A percentile compares a stretch with the other conserved stretches of the same genome.
These are phyloP conservation scores for Coemansia sp. DNA, from an alignment of 192 early-diverging fungal species.

Conservation along the genomic window DNA sequence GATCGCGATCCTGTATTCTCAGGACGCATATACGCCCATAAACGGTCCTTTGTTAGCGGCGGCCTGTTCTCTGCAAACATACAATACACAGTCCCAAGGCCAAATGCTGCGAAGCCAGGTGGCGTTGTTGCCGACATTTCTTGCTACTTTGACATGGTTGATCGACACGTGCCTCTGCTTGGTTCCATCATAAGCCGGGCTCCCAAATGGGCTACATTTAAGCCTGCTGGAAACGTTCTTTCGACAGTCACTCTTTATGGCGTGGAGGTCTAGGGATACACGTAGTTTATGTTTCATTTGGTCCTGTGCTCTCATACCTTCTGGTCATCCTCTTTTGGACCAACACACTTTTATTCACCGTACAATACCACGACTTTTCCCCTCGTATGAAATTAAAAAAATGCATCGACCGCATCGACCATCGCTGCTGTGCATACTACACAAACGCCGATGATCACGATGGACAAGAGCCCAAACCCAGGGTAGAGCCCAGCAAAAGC, in stretches of 20 bases:
- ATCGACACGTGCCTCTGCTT: conserved; percentile 40
- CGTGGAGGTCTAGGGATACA: conserved; percentile 19
- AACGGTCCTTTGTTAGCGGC: conserved; percentile 24
- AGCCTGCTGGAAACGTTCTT: conserved; percentile 39
- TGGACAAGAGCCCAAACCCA: conserved; percentile 32
- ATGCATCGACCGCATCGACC: conserved; percentile 33
- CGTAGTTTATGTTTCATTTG: neutral
- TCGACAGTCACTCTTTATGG: conserved; percentile 40
- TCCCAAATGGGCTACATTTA: conserved; percentile 38
- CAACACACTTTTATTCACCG: neutral
- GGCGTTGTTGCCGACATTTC: conserved; percentile 35
- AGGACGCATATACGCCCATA: conserved; percentile 42
- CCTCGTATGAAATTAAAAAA: conserved; percentile 13
- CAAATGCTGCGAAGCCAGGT: conserved; percentile 16
- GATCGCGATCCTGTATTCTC: conserved; percentile 39
- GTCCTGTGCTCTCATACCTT: neutral
- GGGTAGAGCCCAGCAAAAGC: conserved; percentile 37
- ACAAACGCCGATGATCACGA: conserved; percentile 22
- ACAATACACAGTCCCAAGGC: conserved; percentile 33
- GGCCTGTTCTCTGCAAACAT: conserved; percentile 31
- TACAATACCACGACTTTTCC: neutral
- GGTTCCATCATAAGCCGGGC: conserved; percentile 27
- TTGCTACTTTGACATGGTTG: conserved; percentile 48
- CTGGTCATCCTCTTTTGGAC: neutral
- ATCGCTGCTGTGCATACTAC: conserved; percentile 35